phyloP scores from a whole-genome alignment of 202 grass and related monocot genomes.

The Carex sylvatica region DNA sequence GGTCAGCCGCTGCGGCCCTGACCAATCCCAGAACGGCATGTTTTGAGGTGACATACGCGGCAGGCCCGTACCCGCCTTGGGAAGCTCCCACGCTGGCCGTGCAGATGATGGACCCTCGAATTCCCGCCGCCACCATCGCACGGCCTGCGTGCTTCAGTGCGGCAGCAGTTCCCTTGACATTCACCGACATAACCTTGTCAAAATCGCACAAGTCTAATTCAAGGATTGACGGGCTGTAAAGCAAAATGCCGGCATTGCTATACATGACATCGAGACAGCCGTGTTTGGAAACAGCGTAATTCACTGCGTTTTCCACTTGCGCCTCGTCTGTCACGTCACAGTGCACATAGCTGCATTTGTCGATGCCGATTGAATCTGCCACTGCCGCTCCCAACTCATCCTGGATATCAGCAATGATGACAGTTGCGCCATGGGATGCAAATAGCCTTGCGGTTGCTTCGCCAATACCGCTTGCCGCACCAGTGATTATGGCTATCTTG shows the following conservation, averaged over 20 bases:
- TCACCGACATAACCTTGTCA: constrained; percentile 82
- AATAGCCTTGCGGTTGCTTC: constrained; percentile 59
- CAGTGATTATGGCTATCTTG: constrained; percentile 78
- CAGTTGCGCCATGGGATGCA: constrained; percentile 53
- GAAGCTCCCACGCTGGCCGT: constrained; percentile 49
- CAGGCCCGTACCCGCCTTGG: constrained; percentile 51
- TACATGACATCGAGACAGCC: constrained; percentile 68
- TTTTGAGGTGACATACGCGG: constrained; percentile 69
- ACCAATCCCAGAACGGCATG: constrained; percentile 77
- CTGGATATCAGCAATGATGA: constrained; percentile 75
- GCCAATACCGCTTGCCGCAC: constrained; percentile 75
- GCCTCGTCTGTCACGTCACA: constrained; percentile 75
- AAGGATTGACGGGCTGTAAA: constrained; percentile 34
- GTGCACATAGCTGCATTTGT: constrained; percentile 39
- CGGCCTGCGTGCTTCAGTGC: constrained; percentile 69
- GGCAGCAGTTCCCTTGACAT: constrained; percentile 50
- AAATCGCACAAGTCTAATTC: constrained; percentile 43
- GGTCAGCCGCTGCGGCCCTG: constrained; percentile 50
- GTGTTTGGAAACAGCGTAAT: constrained; percentile 32
- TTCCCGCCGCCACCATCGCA: constrained; percentile 34
- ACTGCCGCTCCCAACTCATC: constrained; percentile 47
- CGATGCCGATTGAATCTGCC: constrained; percentile 30
- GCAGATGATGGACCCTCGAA: constrained; percentile 63
- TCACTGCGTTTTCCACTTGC: constrained; percentile 57
- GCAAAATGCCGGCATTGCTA: constrained; percentile 72